Base-by-base conservation (phyloP, 2,329 filamentous ascomycete species). In the Trichophyton schoenleinii region DNA sequence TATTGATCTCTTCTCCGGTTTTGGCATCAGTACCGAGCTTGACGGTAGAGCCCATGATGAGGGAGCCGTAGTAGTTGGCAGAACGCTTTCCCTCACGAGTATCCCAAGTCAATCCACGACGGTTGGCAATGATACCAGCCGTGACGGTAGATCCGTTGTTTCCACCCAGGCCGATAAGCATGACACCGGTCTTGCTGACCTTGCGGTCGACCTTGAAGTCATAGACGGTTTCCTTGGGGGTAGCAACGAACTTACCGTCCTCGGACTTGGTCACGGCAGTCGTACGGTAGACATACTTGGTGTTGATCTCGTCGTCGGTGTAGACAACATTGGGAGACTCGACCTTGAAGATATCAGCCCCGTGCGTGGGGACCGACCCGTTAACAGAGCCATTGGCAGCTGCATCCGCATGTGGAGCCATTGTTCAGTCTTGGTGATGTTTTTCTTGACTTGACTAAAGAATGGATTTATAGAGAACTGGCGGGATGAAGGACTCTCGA, bases 81-180 rank as follows among this genome's bases (percentile, higher is more conserved):
- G 83, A 80, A 66, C 85, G 89, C 67, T 83, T 79, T 60, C 91
- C 91, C 76, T 96, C 90, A 71, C 92, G 91, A 70, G 94, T 97
- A 66, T 96, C 89, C 94, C 94, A 99, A 64, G 81, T 80, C 63
- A 97, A 83, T 63, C 84, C 82, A 68, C 87, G 88, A 73, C 89
- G 88, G 79, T 99, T 99, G 77, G 92, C 94, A 73, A 99, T 83
- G 77, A 99, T 95, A 74, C 92, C 94, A 64, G 94, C 94, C 63
- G 94, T 97, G 65, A 99, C 90, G 62, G 94, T 99, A 67, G 90
- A 90, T 67, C 94, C 94, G 74, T 99, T 99, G 84, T 99, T 99
- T 72, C 94, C 94, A 77, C 94, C 94, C 85, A 88, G 92, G 66
- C 94, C 94, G 67, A 99, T 92, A 67, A 99, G 83, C 94, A 99